Conservation (phyloP, 1,284 basidiomycete genomes). For the Cronartium ribicola region DNA sequence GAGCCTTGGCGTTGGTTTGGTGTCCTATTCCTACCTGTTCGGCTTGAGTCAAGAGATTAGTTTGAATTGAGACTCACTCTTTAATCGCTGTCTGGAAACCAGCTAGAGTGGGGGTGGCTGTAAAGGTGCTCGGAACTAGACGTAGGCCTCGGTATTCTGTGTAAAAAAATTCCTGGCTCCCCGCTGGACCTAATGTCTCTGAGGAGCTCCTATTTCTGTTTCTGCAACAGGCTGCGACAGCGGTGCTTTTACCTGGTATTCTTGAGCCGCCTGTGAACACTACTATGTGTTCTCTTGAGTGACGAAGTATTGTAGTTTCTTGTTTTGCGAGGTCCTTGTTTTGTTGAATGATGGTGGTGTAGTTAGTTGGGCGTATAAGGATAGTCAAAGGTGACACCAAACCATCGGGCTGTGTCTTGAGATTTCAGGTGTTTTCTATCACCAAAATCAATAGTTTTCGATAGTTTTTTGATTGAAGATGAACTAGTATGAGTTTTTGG, state of each 20-base stretch:
- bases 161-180: too few relatives aligned
- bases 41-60: too few relatives aligned
- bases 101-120: too few relatives aligned
- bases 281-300: not conserved
- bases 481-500: not conserved
- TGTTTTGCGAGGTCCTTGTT: not conserved
- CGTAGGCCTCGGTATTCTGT: too few relatives aligned
- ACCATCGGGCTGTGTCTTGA: not conserved
- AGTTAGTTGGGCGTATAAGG: not conserved
- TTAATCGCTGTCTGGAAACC: too few relatives aligned
- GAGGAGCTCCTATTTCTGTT: not conserved
- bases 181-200: too few relatives aligned
- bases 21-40: too few relatives aligned
- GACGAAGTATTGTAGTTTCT: not conserved
- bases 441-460: not conserved
- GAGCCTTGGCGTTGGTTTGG: too few relatives aligned
- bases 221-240: not conserved
- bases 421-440: not conserved
- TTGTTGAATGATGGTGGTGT: not conserved
- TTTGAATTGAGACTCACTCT: too few relatives aligned
- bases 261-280: not conserved
- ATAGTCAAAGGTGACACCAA: not conserved
- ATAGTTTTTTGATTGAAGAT: conserved; percentile 1
- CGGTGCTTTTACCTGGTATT: not conserved
- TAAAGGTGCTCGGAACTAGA: too few relatives aligned